Percentiles rank a stretch among this genome's conserved stretches.
phyloP scores from a whole-genome alignment of 1,139 yeast species.

The Hanseniaspora uvarum region DNA sequence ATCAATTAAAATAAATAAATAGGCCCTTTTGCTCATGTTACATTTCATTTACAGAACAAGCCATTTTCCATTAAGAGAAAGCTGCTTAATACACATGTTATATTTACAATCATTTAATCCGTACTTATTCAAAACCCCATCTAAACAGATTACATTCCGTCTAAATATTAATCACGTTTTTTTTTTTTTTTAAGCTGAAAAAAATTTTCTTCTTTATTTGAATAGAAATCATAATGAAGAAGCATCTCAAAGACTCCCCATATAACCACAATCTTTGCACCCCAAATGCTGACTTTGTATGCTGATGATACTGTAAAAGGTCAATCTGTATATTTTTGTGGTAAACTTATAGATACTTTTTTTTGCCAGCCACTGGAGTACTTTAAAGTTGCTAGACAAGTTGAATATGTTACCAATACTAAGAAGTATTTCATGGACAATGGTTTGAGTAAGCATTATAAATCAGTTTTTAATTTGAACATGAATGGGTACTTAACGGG shows the following conservation, averaged over 20 bases:
- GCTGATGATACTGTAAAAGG: neutral
- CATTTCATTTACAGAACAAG: no score
- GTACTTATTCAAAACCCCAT: no score
- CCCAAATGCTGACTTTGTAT: neutral
- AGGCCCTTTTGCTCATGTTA: no score
- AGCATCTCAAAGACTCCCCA: neutral
- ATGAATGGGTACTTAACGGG: slow-evolving; percentile 6
- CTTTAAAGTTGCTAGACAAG: slow-evolving; percentile 51
- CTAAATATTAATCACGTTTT: no score
- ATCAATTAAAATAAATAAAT: no score
- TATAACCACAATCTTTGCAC: neutral
- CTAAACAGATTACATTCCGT: no score
- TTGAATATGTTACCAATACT: slow-evolving; percentile 37
- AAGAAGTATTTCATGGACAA: slow-evolving; percentile 45
- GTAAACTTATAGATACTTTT: slow-evolving; percentile 34
- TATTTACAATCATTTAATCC: no score
- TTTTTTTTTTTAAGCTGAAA: neutral
- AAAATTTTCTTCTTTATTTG: neutral
- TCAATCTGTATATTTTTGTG: neutral
- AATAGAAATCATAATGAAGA: neutral
- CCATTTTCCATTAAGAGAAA: no score
- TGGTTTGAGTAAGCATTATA: slow-evolving; percentile 71
- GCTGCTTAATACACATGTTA: no score
- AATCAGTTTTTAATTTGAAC: slow-evolving; percentile 21
- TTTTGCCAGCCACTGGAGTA: slow-evolving; percentile 78